phyloP scores from a whole-genome alignment of 805 yeast species.

The Metschnikowia lachancei region DNA sequence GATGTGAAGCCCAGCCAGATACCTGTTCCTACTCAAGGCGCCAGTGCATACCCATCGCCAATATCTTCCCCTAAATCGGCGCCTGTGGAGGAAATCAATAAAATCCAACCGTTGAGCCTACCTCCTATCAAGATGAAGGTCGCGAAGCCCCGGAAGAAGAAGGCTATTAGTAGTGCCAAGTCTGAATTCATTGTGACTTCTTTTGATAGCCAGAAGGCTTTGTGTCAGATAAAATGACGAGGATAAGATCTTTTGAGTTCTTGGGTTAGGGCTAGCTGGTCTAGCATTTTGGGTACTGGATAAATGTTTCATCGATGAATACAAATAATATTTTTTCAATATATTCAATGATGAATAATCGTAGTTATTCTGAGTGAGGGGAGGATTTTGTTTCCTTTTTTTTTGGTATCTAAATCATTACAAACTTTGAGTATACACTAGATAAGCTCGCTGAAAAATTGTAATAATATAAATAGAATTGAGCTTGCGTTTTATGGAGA shows the following conservation, averaged over 20 bases:
- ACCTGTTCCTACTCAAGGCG: slow-evolving; percentile 12
- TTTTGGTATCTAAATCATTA: too few relatives aligned
- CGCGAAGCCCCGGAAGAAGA: slow-evolving; percentile 11
- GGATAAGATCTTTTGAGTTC: neutral
- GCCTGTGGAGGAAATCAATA: slow-evolving; percentile 14
- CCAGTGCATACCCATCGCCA: slow-evolving; percentile 35
- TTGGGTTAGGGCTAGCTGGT: slow-evolving; percentile 12
- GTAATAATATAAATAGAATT: too few relatives aligned
- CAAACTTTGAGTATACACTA: too few relatives aligned
- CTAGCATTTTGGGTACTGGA: slow-evolving; percentile 6
- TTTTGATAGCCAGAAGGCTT: slow-evolving; percentile 28
- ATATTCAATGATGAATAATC: neutral
- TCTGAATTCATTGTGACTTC: slow-evolving; percentile 36
- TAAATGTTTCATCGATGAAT: too few relatives aligned
- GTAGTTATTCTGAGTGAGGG: too few relatives aligned
- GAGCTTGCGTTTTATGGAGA: too few relatives aligned
- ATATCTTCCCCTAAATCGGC: slow-evolving; percentile 26
- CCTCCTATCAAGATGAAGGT: slow-evolving; percentile 18
- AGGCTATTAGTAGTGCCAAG: slow-evolving; percentile 2
- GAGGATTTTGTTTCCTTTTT: too few relatives aligned
- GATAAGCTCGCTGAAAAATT: too few relatives aligned
- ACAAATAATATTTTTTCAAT: too few relatives aligned
- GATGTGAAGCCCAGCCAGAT: neutral
- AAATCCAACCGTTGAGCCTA: slow-evolving; percentile 5
- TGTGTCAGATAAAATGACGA: slow-evolving; percentile 19